Conservation (phyloP, 2,329 filamentous ascomycete genomes). For the Nannizziopsis arthrosporioides region DNA sequence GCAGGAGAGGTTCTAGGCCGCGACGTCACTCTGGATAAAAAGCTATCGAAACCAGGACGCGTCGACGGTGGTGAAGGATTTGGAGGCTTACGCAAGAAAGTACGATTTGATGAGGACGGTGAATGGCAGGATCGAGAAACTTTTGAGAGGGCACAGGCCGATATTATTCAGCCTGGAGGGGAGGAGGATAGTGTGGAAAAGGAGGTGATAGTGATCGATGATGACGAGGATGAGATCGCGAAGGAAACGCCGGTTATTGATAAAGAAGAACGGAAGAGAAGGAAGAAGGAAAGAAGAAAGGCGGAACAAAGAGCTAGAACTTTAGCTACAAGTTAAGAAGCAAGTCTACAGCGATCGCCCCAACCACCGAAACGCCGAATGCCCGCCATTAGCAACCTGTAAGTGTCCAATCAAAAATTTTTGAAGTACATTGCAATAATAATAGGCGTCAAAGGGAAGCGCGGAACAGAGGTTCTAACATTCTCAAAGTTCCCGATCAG, state of each 20-base stretch:
- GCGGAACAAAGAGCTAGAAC: conserved; percentile 26
- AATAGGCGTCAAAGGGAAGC: background rate
- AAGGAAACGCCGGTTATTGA: conserved; percentile 31
- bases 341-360: conserved; percentile 2
- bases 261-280: conserved; percentile 43
- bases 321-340: conserved; percentile 6
- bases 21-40: conserved; percentile 30
- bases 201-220: conserved; percentile 17
- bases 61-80: conserved; percentile 20
- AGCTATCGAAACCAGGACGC: conserved; percentile 6
- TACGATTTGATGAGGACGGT: conserved; percentile 14
- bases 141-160: conserved; percentile 28
- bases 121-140: conserved; percentile 22
- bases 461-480: conserved; percentile 2
- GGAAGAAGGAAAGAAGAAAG: conserved; percentile 44
- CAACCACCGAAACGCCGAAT: conserved; percentile 5
- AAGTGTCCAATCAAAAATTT: conserved; percentile 6
- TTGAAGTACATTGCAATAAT: background rate
- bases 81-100: conserved; percentile 19
- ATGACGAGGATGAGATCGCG: conserved; percentile 32
- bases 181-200: conserved; percentile 21
- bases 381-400: conserved; percentile 3
- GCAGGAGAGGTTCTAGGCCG: conserved; percentile 33
- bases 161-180: conserved; percentile 17
- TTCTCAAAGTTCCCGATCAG: conserved; percentile 60